Evolutionary conservation across 2,329 filamentous ascomycete genomes (phyloP).

Genomic region (Penicillium sp.): DNA sequence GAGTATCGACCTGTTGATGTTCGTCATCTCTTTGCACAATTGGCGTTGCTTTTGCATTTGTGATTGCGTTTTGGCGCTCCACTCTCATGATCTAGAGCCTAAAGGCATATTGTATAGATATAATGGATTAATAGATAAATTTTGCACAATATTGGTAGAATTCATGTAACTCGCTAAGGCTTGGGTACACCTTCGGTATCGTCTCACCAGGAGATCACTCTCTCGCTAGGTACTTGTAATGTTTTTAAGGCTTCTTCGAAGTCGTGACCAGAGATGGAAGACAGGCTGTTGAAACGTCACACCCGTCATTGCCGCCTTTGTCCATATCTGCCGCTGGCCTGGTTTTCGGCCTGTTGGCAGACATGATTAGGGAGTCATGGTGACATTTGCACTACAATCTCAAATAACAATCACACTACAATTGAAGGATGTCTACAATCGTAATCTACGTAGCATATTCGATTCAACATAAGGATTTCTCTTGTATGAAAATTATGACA

Average conservation of each 20-base stretch:
- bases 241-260: no score
- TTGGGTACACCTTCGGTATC: no score
- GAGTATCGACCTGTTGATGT: background rate
- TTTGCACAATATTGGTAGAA: background rate
- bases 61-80: conserved; percentile 7
- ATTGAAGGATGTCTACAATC: background rate
- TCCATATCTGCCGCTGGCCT: background rate
- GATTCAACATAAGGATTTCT: conserved; percentile 22
- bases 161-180: no score
- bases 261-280: no score
- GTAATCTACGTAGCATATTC: background rate
- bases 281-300: no score
- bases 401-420: background rate
- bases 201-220: no score
- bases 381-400: background rate
- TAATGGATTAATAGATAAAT: background rate
- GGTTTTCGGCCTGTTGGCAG: background rate
- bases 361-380: background rate
- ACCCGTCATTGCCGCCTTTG: background rate
- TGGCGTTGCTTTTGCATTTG: background rate
- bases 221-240: background rate
- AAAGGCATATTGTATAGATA: conserved; percentile 12
- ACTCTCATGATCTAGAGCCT: conserved; percentile 14
- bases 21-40: background rate
- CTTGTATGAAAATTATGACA: conserved; percentile 35